Evolutionary conservation across 805 yeast species (phyloP).

Genomic region (Pichia gijzeniarum): DNA sequence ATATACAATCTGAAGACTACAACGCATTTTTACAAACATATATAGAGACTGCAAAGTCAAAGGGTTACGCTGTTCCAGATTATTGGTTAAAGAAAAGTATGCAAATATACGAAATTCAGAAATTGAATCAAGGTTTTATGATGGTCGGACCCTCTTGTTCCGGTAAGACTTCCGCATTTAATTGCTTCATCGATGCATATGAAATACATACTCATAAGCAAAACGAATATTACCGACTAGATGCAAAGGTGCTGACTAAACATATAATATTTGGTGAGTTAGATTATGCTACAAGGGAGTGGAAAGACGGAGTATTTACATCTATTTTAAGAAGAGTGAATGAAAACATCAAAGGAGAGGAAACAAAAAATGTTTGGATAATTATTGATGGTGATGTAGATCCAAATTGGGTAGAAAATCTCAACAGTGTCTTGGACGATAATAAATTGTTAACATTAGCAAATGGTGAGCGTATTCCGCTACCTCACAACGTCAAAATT

Average conservation of each 20-base stretch:
- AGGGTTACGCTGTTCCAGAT: constrained; percentile 31
- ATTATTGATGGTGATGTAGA: constrained; percentile 91
- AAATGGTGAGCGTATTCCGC: constrained; percentile 74
- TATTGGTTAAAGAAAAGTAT: constrained; percentile 48
- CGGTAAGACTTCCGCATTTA: constrained; percentile 62
- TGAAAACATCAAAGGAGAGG: constrained; percentile 55
- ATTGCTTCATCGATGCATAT: constrained; percentile 41
- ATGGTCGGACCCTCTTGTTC: constrained; percentile 69
- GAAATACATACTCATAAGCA: constrained; percentile 29
- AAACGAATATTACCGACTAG: constrained; percentile 43
- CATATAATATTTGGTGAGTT: constrained; percentile 60
- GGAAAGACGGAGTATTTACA: constrained; percentile 87
- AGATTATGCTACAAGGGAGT: constrained; percentile 76
- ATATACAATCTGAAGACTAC: constrained; percentile 10
- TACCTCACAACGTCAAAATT: constrained; percentile 58
- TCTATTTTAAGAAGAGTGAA: constrained; percentile 51
- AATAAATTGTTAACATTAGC: constrained; percentile 77
- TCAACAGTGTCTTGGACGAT: constrained; percentile 89
- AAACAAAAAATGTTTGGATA: constrained; percentile 56
- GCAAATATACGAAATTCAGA: constrained; percentile 58
- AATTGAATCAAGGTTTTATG: constrained; percentile 71
- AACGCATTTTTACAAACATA: constrained; percentile 25
- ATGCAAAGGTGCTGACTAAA: constrained; percentile 71
- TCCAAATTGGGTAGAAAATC: constrained; percentile 87
- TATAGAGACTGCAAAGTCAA: constrained; percentile 22